These are phyloP conservation scores for Odontarrhena argentea DNA, from an alignment of 345 rosid species.

Conservation along the genomic window DNA sequence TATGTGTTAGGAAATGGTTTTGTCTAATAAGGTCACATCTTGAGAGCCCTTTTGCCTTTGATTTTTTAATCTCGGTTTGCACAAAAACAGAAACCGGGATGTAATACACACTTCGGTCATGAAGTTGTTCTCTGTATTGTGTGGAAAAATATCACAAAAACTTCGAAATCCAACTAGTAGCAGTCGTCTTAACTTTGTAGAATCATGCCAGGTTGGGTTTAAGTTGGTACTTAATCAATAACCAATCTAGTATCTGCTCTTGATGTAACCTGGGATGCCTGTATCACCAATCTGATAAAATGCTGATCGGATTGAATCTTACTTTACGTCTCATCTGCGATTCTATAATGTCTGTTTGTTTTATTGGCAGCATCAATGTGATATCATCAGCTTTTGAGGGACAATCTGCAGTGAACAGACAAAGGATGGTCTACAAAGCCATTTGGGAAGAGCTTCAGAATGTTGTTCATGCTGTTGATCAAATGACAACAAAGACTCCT, in stretches of 20 bases:
- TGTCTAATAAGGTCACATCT: constrained; percentile 1
- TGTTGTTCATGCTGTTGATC: constrained; percentile 92
- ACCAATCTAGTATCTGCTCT: background rate
- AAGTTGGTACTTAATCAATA: background rate
- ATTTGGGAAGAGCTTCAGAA: constrained; percentile 99
- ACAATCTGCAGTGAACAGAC: constrained; percentile 84
- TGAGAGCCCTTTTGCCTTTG: background rate
- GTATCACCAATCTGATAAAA: background rate
- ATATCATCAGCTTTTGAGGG: constrained; percentile 81
- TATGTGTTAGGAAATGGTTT: background rate
- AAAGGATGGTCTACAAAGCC: constrained; percentile 97
- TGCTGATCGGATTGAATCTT: background rate
- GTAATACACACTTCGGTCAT: background rate
- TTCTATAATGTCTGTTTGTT: background rate
- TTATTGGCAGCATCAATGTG: constrained; percentile 72
- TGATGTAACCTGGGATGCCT: constrained; percentile 5
- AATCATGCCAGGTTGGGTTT: constrained; percentile 1
- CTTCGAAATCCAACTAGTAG: background rate
- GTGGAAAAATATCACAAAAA: constrained; percentile 3
- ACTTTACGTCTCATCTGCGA: background rate
- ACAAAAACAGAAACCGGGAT: background rate
- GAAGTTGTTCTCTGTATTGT: background rate
- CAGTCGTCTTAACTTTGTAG: constrained; percentile 2
- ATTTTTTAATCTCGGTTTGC: background rate
- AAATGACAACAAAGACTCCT: constrained; percentile 91